A percentile compares a stretch with the other conserved stretches of the same genome.
These are phyloP conservation scores for Phoma sp. DNA, from an alignment of 2,329 filamentous ascomycete species.

Conservation along the genomic window DNA sequence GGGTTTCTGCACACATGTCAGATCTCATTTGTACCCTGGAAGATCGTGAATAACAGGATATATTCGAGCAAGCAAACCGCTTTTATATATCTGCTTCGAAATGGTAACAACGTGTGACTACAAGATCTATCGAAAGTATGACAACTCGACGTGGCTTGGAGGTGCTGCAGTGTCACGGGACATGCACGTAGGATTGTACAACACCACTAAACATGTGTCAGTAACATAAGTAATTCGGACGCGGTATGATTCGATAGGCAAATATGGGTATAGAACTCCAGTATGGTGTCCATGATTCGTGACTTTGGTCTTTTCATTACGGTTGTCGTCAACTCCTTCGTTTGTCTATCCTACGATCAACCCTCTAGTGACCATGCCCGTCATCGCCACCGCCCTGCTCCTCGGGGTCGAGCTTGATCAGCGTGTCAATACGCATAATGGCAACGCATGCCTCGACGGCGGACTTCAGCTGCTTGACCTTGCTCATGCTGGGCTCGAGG, in stretches of 20 bases:
- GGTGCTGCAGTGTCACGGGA: neutral
- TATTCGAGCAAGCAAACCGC: no score
- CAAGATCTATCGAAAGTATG: no score
- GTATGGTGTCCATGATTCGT: conserved; percentile 16
- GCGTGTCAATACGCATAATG: conserved; percentile 98
- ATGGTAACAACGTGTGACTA: no score
- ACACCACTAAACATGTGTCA: neutral
- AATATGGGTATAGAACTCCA: conserved; percentile 18
- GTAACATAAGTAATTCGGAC: neutral
- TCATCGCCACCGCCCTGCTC: conserved; percentile 77
- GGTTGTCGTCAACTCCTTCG: conserved; percentile 14
- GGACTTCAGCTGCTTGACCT: conserved; percentile 97
- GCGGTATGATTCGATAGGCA: neutral
- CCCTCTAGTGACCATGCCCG: conserved; percentile 77
- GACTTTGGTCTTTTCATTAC: conserved; percentile 21
- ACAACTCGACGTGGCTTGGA: no score
- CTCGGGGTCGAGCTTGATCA: conserved; percentile 98
- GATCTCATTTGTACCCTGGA: no score
- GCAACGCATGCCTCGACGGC: conserved; percentile 98
- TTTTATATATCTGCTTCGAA: no score
- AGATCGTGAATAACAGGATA: no score
- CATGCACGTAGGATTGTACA: no score
- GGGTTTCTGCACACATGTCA: no score
- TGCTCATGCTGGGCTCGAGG: conserved; percentile 96
- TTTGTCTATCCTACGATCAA: conserved; percentile 10